These are phyloP conservation scores for Phycomyces nitens DNA, from an alignment of 192 early-diverging fungal genomes.

Conservation along the genomic window DNA sequence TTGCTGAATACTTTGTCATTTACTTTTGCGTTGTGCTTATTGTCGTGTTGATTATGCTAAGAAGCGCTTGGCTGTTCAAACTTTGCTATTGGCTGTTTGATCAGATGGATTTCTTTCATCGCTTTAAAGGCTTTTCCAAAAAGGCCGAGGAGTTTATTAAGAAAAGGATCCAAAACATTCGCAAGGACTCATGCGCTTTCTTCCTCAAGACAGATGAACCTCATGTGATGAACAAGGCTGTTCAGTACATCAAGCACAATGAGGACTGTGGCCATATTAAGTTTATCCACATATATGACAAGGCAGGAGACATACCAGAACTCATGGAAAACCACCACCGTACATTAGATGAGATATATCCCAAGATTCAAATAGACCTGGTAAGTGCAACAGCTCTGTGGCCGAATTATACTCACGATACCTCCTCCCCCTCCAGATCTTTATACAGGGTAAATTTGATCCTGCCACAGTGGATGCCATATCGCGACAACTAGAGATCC, in stretches of 20 bases:
- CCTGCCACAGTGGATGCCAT: slow-evolving; percentile 40
- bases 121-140: slow-evolving; percentile 9
- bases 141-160: slow-evolving; percentile 15
- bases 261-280: slow-evolving; percentile 45
- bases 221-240: slow-evolving; percentile 54
- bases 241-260: slow-evolving; percentile 47
- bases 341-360: slow-evolving; percentile 52
- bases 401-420: neutral
- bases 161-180: slow-evolving; percentile 32
- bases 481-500: slow-evolving; percentile 36
- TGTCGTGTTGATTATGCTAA: slow-evolving; percentile 39
- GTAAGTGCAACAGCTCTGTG: slow-evolving; percentile 6
- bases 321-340: slow-evolving; percentile 51
- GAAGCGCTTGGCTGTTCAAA: slow-evolving; percentile 42
- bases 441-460: slow-evolving; percentile 41
- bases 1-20: slow-evolving; percentile 47
- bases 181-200: slow-evolving; percentile 45
- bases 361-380: slow-evolving; percentile 48
- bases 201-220: slow-evolving; percentile 57
- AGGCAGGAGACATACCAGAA: slow-evolving; percentile 42
- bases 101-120: slow-evolving; percentile 20
- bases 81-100: slow-evolving; percentile 25
- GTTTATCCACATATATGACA: slow-evolving; percentile 50
- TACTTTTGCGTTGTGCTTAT: slow-evolving; percentile 44
- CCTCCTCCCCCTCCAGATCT: slow-evolving; percentile 11